Base-by-base conservation (phyloP, 2,329 filamentous ascomycete genomes). In the Ceratocystis ficicola region DNA sequence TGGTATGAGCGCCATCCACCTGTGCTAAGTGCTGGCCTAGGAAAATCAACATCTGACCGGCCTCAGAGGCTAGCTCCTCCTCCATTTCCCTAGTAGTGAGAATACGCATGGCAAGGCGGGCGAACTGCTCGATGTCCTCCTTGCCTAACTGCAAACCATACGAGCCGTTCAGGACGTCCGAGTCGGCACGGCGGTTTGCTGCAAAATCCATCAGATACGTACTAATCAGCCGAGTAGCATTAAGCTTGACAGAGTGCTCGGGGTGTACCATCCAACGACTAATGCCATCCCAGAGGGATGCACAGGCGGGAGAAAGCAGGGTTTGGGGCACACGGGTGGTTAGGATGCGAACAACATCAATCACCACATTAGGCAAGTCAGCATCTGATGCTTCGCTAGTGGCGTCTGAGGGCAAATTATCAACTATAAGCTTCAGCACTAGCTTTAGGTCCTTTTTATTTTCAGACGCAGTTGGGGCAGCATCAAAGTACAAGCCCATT, bases 401-500 rank as follows among this genome's bases (percentile, higher is more conserved):
- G 6, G 17, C n/a, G 25, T 59, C 55, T 2, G 48, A 52, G 25
- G 55, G 55, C 41, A 89, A 75, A 22, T 85, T 76, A 5, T 78
- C 74, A 5, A 81, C 73, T 7, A 83, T 78, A 66, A 77, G 83
- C 69, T 76, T 79, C 15, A 86, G 77, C 64, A 92, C 79, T 44
- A 85, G 81, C 10, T 80, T 78, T 10, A 89, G 77, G 71, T 95
- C 88, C 71, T 87, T 87, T 67, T 83, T 80, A 67, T 85, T 85
- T 67, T 83, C 84, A 7, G 79, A 73, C 1, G 77, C 78, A 2
- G 81, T 77, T 46, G 84, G 83, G 44, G 82, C 81, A 0, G 82
- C 83, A 68, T 94, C 88, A 67, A 96, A 88, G 74, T 93, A 95
- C 63, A 94, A 84, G 1, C 85, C 83, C 77, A 92, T 96, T 36